Evolutionary conservation across 768 basidiomycete genomes (phyloP).

Genomic region (Pulveroboletus sp.): DNA sequence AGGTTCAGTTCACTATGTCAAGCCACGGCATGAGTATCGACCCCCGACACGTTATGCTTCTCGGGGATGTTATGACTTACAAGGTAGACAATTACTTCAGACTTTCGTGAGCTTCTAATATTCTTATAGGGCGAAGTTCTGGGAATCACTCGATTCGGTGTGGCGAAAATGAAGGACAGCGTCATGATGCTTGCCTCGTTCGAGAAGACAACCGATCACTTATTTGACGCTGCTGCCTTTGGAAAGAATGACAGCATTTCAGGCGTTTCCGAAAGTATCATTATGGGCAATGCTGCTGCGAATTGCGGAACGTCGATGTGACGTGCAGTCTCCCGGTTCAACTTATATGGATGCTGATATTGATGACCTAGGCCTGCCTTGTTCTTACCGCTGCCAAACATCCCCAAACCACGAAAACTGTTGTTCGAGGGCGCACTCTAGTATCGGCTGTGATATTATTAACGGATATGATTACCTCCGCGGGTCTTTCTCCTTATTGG

Average conservation of each 20-base stretch:
- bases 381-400: conserved; percentile 27
- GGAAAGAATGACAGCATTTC: conserved; percentile 93
- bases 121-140: conserved; percentile 83
- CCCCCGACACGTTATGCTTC: conserved; percentile 95
- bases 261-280: conserved; percentile 98
- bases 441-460: neutral
- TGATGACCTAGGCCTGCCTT: conserved; percentile 32
- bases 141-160: conserved; percentile 98
- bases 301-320: conserved; percentile 94
- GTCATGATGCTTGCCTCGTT: conserved; percentile 99
- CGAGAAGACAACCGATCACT: conserved; percentile 98
- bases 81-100: conserved; percentile 51
- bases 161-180: conserved; percentile 99
- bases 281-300: conserved; percentile 96
- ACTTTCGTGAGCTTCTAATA: neutral
- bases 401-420: conserved; percentile 33
- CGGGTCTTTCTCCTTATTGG: no score
- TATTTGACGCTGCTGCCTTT: conserved; percentile 96
- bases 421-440: conserved; percentile 34
- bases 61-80: conserved; percentile 98
- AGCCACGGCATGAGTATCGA: conserved; percentile 98
- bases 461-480: no score
- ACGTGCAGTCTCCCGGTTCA: conserved; percentile 21
- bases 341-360: conserved; percentile 2
- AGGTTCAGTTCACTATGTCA: conserved; percentile 96